phyloP scores from a whole-genome alignment of 2,329 filamentous ascomycete genomes.

The Coccinonectria pachysandricola region DNA sequence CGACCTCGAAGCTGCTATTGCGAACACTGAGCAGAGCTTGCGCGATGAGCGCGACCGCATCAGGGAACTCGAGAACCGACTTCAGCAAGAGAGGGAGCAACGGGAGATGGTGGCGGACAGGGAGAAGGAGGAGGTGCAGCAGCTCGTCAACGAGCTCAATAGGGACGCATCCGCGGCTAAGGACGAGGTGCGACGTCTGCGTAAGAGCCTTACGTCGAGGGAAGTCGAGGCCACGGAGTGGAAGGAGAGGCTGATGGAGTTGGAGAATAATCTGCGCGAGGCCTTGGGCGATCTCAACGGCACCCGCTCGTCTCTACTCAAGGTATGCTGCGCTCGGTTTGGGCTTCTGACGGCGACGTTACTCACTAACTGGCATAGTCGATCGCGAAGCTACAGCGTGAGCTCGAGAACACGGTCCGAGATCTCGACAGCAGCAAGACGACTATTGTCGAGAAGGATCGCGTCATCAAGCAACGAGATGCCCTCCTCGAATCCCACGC shows the following conservation, averaged over 20 bases:
- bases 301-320: conserved; percentile 74
- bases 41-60: conserved; percentile 74
- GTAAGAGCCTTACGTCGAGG: conserved; percentile 70
- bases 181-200: conserved; percentile 73
- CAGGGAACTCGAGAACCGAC: conserved; percentile 61
- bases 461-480: conserved; percentile 81
- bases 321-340: conserved; percentile 41
- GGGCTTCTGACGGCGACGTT: too few species aligned
- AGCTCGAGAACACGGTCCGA: conserved; percentile 73
- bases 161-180: conserved; percentile 69
- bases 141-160: conserved; percentile 87
- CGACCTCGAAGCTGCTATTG: conserved; percentile 75
- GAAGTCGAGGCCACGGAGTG: conserved; percentile 85
- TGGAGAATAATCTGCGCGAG: conserved; percentile 80
- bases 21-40: conserved; percentile 67
- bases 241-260: conserved; percentile 81
- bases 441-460: conserved; percentile 79
- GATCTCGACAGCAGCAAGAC: conserved; percentile 73
- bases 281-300: conserved; percentile 81
- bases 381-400: conserved; percentile 77
- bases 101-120: conserved; percentile 76
- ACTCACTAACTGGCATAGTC: conserved; percentile 43
- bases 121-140: conserved; percentile 92
- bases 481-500: conserved; percentile 78
- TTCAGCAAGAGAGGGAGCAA: conserved; percentile 73